Percentiles rank a stretch among this genome's conserved stretches.
Evolutionary conservation across 106 monocot species (phyloP).

Genomic region (Dioscorea alata): DNA sequence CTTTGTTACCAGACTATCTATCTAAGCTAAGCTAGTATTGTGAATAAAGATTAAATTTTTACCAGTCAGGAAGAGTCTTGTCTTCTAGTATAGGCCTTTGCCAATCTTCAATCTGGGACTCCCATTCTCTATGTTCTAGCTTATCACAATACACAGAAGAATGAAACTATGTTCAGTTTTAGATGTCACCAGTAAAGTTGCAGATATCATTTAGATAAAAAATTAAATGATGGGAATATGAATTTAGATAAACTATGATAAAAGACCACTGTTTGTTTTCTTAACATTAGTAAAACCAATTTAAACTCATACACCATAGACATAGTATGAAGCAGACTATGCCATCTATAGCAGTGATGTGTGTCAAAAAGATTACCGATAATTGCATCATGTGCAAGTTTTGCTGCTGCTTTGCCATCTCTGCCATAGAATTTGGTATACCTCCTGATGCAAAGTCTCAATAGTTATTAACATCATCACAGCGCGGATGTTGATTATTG

Average conservation of each 20-base stretch:
- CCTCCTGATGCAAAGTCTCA: conserved; percentile 36
- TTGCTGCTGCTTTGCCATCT: conserved; percentile 58
- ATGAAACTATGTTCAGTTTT: background rate
- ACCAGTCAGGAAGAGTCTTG: conserved; percentile 32
- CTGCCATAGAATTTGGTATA: conserved; percentile 94
- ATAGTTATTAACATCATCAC: background rate
- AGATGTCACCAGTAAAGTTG: background rate
- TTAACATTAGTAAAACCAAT: too few species aligned
- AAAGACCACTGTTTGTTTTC: too few species aligned
- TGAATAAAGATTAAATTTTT: background rate
- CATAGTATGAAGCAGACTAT: too few species aligned
- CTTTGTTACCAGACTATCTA: background rate
- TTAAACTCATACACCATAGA: too few species aligned
- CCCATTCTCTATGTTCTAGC: conserved; percentile 24
- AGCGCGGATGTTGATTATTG: background rate
- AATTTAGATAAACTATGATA: too few species aligned
- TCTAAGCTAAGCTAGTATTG: background rate
- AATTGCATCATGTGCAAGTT: conserved; percentile 82
- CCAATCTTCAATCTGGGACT: conserved; percentile 34
- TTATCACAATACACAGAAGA: background rate
- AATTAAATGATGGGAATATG: too few species aligned
- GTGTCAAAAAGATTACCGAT: conserved; percentile 36
- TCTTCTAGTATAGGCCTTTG: conserved; percentile 32
- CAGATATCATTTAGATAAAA: too few species aligned
- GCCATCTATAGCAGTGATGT: background rate